A percentile compares a stretch with the other conserved stretches of the same genome.
phyloP scores from a whole-genome alignment of 2,329 filamentous ascomycete species.

The Zalaria sp. region DNA sequence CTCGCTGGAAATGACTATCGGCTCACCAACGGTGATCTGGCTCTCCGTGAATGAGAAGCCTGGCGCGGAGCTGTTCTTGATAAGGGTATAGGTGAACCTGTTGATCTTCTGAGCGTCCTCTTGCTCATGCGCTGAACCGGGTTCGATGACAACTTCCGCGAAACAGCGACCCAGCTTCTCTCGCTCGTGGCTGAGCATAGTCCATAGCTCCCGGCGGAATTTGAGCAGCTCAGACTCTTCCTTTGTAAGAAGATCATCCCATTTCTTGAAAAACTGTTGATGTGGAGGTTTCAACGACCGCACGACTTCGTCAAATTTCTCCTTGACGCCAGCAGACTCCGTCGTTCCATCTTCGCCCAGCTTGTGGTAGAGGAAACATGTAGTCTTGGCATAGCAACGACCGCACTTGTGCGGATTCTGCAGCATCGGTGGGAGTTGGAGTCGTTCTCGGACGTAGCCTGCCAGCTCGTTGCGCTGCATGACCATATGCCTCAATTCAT shows the following conservation, averaged over 20 bases:
- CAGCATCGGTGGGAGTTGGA: slow-evolving; percentile 74
- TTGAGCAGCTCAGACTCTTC: slow-evolving; percentile 87
- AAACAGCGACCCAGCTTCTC: slow-evolving; percentile 86
- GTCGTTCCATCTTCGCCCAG: slow-evolving; percentile 72
- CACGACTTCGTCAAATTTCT: slow-evolving; percentile 70
- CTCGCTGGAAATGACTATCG: slow-evolving; percentile 93
- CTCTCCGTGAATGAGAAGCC: slow-evolving; percentile 83
- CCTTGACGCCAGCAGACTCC: slow-evolving; percentile 65
- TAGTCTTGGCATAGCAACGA: slow-evolving; percentile 76
- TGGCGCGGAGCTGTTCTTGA: slow-evolving; percentile 46
- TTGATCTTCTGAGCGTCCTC: slow-evolving; percentile 61
- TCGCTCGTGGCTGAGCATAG: slow-evolving; percentile 78
- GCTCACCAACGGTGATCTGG: slow-evolving; percentile 74
- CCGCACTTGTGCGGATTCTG: slow-evolving; percentile 69
- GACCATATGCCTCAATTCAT: slow-evolving; percentile 90
- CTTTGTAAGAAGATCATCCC: slow-evolving; percentile 84
- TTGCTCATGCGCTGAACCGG: slow-evolving; percentile 59
- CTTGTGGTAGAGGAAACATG: slow-evolving; percentile 90
- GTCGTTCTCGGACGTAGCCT: slow-evolving; percentile 67
- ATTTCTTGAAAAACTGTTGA: slow-evolving; percentile 78
- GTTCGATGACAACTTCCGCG: slow-evolving; percentile 69
- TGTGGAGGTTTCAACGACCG: slow-evolving; percentile 35
- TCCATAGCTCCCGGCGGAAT: slow-evolving; percentile 84
- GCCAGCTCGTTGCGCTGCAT: slow-evolving; percentile 88
- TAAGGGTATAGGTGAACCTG: slow-evolving; percentile 71